These are phyloP conservation scores for Penicillium flavigenum DNA, from an alignment of 495 filamentous ascomycete genomes.

Conservation along the genomic window DNA sequence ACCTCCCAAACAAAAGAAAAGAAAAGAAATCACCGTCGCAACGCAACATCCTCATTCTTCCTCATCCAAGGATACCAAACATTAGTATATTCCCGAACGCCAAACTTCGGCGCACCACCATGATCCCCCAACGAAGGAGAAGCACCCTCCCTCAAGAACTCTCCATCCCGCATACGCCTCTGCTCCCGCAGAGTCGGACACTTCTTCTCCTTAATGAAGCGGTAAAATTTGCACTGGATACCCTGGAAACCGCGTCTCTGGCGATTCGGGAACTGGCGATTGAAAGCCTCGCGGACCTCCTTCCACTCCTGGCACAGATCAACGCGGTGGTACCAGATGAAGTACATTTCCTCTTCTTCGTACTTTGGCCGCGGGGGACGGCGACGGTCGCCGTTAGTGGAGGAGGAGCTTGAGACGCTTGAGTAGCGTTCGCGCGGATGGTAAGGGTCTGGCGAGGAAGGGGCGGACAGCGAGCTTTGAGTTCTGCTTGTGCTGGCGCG, in stretches of 20 bases:
- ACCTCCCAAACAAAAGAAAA: background rate
- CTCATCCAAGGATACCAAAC: slow-evolving; percentile 20
- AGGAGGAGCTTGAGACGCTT: slow-evolving; percentile 39
- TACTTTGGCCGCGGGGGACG: slow-evolving; percentile 50
- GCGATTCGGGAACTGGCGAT: slow-evolving; percentile 47
- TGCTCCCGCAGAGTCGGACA: slow-evolving; percentile 48
- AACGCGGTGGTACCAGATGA: slow-evolving; percentile 58
- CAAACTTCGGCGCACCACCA: slow-evolving; percentile 6
- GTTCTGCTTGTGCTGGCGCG: slow-evolving; percentile 6
- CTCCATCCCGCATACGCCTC: slow-evolving; percentile 46
- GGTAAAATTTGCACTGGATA: slow-evolving; percentile 57
- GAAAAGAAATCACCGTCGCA: background rate
- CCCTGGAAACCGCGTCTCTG: slow-evolving; percentile 49
- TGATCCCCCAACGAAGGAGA: background rate
- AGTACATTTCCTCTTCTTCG: slow-evolving; percentile 53
- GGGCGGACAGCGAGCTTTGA: slow-evolving; percentile 14
- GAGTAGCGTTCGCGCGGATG: slow-evolving; percentile 43
- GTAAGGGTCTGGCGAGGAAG: slow-evolving; percentile 40
- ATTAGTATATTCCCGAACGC: slow-evolving; percentile 4
- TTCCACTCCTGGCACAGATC: slow-evolving; percentile 54
- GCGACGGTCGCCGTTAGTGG: slow-evolving; percentile 38
- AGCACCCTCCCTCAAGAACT: slow-evolving; percentile 39
- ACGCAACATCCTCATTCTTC: background rate
- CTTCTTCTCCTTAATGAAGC: slow-evolving; percentile 50
- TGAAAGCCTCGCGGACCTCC: slow-evolving; percentile 50